Conservation (phyloP, 2,329 filamentous ascomycete genomes). For the Colletotrichum navitas region DNA sequence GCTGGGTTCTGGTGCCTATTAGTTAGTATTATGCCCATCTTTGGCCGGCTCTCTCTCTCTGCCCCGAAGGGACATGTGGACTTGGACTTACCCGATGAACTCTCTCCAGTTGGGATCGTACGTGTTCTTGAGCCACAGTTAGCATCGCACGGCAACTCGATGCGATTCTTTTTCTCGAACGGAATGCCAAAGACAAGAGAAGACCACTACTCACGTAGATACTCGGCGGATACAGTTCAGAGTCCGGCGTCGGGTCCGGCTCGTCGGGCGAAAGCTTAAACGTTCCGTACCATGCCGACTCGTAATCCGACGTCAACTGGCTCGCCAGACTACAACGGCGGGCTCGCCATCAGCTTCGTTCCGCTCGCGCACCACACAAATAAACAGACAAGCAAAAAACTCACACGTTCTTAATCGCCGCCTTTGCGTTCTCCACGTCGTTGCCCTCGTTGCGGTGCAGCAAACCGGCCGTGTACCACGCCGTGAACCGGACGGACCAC, state of each 20-base stretch:
- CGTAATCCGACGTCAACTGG: constrained; percentile 53
- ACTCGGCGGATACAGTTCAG: constrained; percentile 49
- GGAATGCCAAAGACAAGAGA: too few species aligned
- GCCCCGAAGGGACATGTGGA: neutral
- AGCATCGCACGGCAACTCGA: neutral
- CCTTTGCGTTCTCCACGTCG: constrained; percentile 52
- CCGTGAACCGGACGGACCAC: constrained; percentile 58
- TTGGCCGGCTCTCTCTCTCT: neutral
- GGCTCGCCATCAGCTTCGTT: neutral
- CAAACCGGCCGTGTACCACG: constrained; percentile 56
- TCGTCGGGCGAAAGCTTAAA: constrained; percentile 57
- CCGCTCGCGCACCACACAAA: too few species aligned
- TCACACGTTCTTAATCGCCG: constrained; percentile 52
- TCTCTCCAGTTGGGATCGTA: constrained; percentile 55
- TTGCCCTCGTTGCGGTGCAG: constrained; percentile 52
- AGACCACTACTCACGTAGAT: constrained; percentile 48
- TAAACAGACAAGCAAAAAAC: constrained; percentile 7
- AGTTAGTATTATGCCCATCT: neutral
- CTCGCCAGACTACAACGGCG: constrained; percentile 45
- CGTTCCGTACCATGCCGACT: constrained; percentile 57
- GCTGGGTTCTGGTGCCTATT: constrained; percentile 46
- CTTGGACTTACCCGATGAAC: constrained; percentile 49
- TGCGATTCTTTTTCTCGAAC: neutral
- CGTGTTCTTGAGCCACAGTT: constrained; percentile 27
- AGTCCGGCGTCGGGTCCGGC: constrained; percentile 53